Evolutionary conservation across 805 yeast genomes (phyloP).

Genomic region (Ascoidea asiatica): DNA sequence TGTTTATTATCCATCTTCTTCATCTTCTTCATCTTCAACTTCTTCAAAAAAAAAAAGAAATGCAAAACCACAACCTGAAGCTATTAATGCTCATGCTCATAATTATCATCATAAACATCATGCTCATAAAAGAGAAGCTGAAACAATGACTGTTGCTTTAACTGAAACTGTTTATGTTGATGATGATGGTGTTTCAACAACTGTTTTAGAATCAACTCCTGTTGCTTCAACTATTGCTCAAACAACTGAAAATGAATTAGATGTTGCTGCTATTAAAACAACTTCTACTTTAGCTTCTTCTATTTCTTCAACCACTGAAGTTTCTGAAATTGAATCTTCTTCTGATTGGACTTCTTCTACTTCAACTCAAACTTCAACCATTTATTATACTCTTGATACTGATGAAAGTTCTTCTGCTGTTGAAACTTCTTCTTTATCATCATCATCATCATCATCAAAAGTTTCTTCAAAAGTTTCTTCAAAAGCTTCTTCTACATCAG

Average conservation of each 20-base stretch:
- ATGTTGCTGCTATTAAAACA: slow-evolving; percentile 2
- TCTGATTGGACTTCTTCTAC: slow-evolving; percentile 12
- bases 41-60: slow-evolving; percentile 31
- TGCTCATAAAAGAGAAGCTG: slow-evolving; percentile 42
- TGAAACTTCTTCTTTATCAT: slow-evolving; percentile 10
- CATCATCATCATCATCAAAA: slow-evolving; percentile 14
- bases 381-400: slow-evolving; percentile 6
- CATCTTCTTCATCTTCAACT: too few species aligned
- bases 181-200: slow-evolving; percentile 27
- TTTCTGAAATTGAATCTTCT: slow-evolving; percentile 10
- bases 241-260: slow-evolving; percentile 15
- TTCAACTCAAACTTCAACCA: slow-evolving; percentile 12
- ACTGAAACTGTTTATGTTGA: slow-evolving; percentile 54
- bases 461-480: slow-evolving; percentile 13
- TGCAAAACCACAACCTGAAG: slow-evolving; percentile 26
- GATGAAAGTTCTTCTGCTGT: slow-evolving; percentile 8
- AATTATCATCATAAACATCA: slow-evolving; percentile 27
- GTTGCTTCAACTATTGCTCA: slow-evolving; percentile 16
- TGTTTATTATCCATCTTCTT: slow-evolving; percentile 64
- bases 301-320: slow-evolving; percentile 13
- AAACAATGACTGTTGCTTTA: slow-evolving; percentile 60
- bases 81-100: slow-evolving; percentile 13
- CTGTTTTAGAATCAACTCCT: slow-evolving; percentile 16
- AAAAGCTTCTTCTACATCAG: slow-evolving; percentile 13
- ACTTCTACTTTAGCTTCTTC: slow-evolving; percentile 11